A percentile compares a stretch with the other conserved stretches of the same genome.
phyloP scores from a whole-genome alignment of 1,139 yeast species.

The Geotrichum macrosporum region DNA sequence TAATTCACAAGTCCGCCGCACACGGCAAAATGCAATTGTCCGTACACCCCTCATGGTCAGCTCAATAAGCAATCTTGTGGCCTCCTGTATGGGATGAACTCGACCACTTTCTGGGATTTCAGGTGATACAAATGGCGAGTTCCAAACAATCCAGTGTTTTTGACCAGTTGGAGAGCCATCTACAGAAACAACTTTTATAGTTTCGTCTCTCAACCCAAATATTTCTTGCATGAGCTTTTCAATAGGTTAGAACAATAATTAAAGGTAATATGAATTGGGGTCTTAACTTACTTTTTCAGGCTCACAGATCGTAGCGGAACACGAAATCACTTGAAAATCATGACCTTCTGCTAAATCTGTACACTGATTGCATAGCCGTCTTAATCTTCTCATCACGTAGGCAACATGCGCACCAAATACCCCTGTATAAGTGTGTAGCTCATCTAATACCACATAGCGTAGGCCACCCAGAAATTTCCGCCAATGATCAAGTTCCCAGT shows the following conservation, averaged over 20 bases:
- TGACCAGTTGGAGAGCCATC: slow-evolving; percentile 91
- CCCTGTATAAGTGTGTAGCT: slow-evolving; percentile 84
- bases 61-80: slow-evolving; percentile 66
- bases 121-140: slow-evolving; percentile 65
- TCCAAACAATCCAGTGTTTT: slow-evolving; percentile 75
- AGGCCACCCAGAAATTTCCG: slow-evolving; percentile 57
- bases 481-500: slow-evolving; percentile 51
- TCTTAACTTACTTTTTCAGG: slow-evolving; percentile 42
- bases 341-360: slow-evolving; percentile 53
- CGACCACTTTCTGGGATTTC: slow-evolving; percentile 49
- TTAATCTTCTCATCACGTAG: slow-evolving; percentile 70
- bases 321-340: slow-evolving; percentile 63
- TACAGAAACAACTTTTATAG: slow-evolving; percentile 49
- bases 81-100: slow-evolving; percentile 67
- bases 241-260: slow-evolving; percentile 23
- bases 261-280: too few species aligned
- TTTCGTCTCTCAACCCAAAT: slow-evolving; percentile 54
- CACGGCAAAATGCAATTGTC: slow-evolving; percentile 85
- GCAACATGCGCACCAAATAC: slow-evolving; percentile 91
- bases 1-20: slow-evolving; percentile 79
- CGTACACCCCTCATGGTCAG: slow-evolving; percentile 62
- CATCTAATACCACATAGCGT: slow-evolving; percentile 75
- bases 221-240: slow-evolving; percentile 59
- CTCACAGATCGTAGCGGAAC: slow-evolving; percentile 84
- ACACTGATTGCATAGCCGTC: slow-evolving; percentile 53